These are phyloP conservation scores for Solanum medicagineum DNA, from an alignment of 257 asterid genomes.

Conservation along the genomic window DNA sequence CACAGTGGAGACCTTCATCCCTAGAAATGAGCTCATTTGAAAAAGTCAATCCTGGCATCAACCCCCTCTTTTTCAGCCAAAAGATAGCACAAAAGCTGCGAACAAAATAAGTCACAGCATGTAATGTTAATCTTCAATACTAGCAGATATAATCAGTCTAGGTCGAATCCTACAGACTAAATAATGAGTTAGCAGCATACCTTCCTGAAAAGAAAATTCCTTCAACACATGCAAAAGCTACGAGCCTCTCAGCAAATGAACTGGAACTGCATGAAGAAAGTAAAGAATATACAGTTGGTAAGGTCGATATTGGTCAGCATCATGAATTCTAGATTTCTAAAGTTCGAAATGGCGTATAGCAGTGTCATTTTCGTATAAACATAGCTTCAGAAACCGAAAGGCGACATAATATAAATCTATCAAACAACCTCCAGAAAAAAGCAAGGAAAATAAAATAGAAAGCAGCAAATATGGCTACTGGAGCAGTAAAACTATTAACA, in stretches of 20 bases:
- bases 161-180: not conserved
- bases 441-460: not conserved
- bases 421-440: not conserved
- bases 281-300: not conserved
- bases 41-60: constrained; percentile 83
- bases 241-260: constrained; percentile 69
- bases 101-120: not conserved
- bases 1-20: constrained; percentile 85
- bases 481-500: not conserved
- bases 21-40: constrained; percentile 80
- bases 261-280: constrained; percentile 35
- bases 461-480: not conserved
- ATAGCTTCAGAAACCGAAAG: not conserved
- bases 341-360: not conserved
- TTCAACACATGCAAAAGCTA: constrained; percentile 80
- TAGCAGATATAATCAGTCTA: not conserved
- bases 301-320: not conserved
- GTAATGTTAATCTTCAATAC: not conserved
- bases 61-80: constrained; percentile 75
- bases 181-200: constrained; percentile 16
- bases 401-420: not conserved
- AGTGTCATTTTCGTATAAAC: not conserved
- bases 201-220: constrained; percentile 88
- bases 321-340: not conserved
- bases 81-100: constrained; percentile 73